A percentile compares a stretch with the other conserved stretches of the same genome.
Conservation (phyloP, 441 rosid species). For the Aleurites moluccanus region DNA sequence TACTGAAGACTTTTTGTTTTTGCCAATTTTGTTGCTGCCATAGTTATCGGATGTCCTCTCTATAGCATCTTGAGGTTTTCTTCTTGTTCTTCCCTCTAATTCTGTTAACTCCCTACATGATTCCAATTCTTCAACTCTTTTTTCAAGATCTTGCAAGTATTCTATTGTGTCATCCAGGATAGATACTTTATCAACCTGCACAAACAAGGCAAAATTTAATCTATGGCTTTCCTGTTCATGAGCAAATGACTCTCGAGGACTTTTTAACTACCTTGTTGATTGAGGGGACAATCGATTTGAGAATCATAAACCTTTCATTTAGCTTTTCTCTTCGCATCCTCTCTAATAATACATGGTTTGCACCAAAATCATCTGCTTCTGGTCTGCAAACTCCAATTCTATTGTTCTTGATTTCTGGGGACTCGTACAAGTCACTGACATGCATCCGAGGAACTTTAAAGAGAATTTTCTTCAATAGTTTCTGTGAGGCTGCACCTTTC, state of each 20-base stretch:
- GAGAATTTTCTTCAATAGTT: conserved; percentile 64
- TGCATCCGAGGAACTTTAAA: conserved; percentile 71
- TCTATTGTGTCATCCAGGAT: conserved; percentile 75
- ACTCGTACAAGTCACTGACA: conserved; percentile 36
- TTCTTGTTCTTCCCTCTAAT: conserved; percentile 39
- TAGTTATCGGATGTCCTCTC: conserved; percentile 71
- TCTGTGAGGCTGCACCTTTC: conserved; percentile 41
- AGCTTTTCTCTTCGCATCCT: conserved; percentile 55
- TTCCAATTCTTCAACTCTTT: conserved; percentile 61
- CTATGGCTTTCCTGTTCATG: neutral
- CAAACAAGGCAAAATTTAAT: conserved; percentile 13
- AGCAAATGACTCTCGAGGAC: conserved; percentile 3
- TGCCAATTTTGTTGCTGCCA: conserved; percentile 27
- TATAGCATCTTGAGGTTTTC: conserved; percentile 48
- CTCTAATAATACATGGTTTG: conserved; percentile 46
- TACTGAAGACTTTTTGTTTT: conserved; percentile 26
- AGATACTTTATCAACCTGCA: conserved; percentile 77
- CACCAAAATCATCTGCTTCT: conserved; percentile 52
- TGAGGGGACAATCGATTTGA: conserved; percentile 73
- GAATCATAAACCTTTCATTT: conserved; percentile 50
- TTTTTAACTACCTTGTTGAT: conserved; percentile 56
- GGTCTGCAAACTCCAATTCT: conserved; percentile 42
- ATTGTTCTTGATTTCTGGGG: conserved; percentile 33
- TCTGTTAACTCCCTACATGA: conserved; percentile 41
- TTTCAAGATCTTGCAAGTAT: conserved; percentile 68